Evolutionary conservation across 345 rosid genomes (phyloP).

Genomic region (Citrus hindsii): DNA sequence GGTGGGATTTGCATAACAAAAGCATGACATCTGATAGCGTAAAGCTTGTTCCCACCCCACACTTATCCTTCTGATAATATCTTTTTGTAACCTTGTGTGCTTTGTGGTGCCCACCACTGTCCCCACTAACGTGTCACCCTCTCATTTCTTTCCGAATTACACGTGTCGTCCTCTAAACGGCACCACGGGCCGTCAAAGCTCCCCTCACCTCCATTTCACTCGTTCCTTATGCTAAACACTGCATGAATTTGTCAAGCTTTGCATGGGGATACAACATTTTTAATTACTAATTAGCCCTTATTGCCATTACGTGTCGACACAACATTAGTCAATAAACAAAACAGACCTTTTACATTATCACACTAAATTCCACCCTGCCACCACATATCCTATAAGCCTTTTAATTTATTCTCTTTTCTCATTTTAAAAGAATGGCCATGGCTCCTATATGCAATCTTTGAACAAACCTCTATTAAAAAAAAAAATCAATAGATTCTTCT

Average conservation of each 20-base stretch:
- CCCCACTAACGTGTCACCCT: conserved; percentile 28
- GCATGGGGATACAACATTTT: conserved; percentile 10
- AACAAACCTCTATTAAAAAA: background rate
- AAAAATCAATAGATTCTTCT: background rate
- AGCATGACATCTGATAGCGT: conserved; percentile 49
- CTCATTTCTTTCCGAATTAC: background rate
- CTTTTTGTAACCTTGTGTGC: conserved; percentile 32
- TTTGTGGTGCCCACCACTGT: conserved; percentile 36
- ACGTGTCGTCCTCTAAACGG: conserved; percentile 34
- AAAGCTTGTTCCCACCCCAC: conserved; percentile 26
- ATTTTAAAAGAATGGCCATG: conserved; percentile 27
- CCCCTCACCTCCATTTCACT: conserved; percentile 1
- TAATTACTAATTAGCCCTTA: conserved; percentile 18
- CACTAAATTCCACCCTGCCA: background rate
- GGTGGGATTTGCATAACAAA: conserved; percentile 48
- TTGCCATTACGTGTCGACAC: background rate
- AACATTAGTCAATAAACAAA: background rate
- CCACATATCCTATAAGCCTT: background rate
- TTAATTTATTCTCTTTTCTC: conserved; percentile 9
- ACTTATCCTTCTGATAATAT: conserved; percentile 18
- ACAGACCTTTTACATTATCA: background rate
- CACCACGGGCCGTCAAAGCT: background rate
- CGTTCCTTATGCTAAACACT: conserved; percentile 1
- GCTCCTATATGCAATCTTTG: conserved; percentile 21
- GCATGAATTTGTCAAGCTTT: conserved; percentile 19